Evolutionary conservation across 1,284 basidiomycete genomes (phyloP), one percentile per base, ranked within the genome.

Genomic region (Ganoderma sp.): DNA sequence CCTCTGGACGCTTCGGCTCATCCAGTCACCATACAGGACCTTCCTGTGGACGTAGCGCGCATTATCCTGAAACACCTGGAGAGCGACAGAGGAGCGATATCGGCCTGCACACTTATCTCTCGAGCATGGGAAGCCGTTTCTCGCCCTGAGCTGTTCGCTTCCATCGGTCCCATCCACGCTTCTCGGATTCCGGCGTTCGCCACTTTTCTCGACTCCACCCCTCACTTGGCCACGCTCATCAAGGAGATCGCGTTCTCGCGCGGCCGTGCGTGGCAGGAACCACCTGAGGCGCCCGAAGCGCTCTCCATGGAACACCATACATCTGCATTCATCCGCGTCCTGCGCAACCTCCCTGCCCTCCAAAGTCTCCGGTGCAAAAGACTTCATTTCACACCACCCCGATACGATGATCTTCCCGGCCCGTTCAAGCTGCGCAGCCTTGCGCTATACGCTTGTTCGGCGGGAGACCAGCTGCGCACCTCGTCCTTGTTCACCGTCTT

Each of bases 41-140:
- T 56, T 19, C 52, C 52, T 34, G 32, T 17, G 52, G 52, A 56
- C 52, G 28, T 56, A 17, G 52, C 52, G 17, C 52, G 17, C 32
- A 56, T 56, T 15, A 32, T 56, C 52, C 52, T 56, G 52, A 56
- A 56, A 34, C 32, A 34, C 28, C 52, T 56, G 28, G 28, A 4
- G 15, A 19, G 10, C 52, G 52, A 56, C 52, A 56, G 52, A 19
- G 52, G 28, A 4, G 52, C 52, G 25, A 28, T 56, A 56, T 56
- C 52, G 28, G 52, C 52, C 52, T 56, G 52, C 28, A 56, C 52
- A 56, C 52, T 28, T 34, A 56, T 56, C 52, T 56, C 52, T 28
- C 52, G 52, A 56, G 52, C 52, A 56, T 56, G 52, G 52, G 52
- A 56, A 56, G 28, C 17, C 15, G 32, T 32, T 34, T 56, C 52